Conservation (phyloP, 1,284 basidiomycete genomes). For the Marasmius tenuissimus region DNA sequence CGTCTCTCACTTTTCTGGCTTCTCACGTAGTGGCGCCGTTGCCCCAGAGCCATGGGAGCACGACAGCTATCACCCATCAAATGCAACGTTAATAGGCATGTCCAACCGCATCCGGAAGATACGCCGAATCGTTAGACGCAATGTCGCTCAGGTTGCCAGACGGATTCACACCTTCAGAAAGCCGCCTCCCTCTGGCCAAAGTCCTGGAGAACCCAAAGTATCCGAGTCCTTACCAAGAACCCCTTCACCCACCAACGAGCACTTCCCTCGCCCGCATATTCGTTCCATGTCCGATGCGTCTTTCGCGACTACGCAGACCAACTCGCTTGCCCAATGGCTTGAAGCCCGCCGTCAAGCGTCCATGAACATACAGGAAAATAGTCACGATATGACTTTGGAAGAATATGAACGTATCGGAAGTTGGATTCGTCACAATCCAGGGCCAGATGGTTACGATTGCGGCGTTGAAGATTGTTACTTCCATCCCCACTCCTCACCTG, state of each 20-base stretch:
- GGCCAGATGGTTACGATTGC: slow-evolving; percentile 5
- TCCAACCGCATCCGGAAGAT: slow-evolving; percentile 27
- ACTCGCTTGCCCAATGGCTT: slow-evolving; percentile 40
- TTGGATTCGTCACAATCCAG: slow-evolving; percentile 37
- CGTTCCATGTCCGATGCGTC: slow-evolving; percentile 14
- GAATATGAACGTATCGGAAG: slow-evolving; percentile 49
- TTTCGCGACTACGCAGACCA: slow-evolving; percentile 32
- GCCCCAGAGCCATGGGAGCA: slow-evolving; percentile 38
- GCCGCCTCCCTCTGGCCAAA: slow-evolving; percentile 1
- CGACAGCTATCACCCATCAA: slow-evolving; percentile 16
- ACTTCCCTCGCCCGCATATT: background rate
- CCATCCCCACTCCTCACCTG: slow-evolving; percentile 3
- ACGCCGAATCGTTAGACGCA: slow-evolving; percentile 23
- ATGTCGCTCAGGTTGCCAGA: slow-evolving; percentile 15
- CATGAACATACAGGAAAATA: slow-evolving; percentile 19
- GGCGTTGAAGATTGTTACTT: slow-evolving; percentile 10
- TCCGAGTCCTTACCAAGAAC: background rate
- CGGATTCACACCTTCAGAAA: background rate
- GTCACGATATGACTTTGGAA: slow-evolving; percentile 36
- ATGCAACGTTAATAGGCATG: slow-evolving; percentile 16
- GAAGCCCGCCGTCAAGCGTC: slow-evolving; percentile 26
- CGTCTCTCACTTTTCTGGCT: slow-evolving; percentile 19
- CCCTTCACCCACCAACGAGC: background rate
- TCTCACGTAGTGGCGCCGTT: slow-evolving; percentile 34
- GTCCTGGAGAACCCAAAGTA: background rate